Base-by-base conservation (phyloP, 1,284 basidiomycete species). In the Ceratobasidium sp. region DNA sequence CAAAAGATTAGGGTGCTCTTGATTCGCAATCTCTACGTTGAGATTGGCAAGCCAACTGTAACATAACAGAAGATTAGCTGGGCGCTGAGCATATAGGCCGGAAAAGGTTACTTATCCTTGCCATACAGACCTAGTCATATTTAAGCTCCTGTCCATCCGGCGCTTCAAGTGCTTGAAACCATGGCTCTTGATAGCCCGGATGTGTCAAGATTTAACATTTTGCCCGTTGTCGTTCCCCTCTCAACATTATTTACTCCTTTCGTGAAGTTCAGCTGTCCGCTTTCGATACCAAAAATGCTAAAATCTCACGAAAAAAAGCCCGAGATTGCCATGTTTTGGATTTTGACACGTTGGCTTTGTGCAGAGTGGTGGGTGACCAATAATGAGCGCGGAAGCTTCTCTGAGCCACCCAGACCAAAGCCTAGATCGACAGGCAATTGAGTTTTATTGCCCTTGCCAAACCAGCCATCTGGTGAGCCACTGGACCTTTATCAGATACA, bases 341-440 rank as follows among this genome's bases (percentile, higher is more conserved):
- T n/a, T n/a, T n/a, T n/a, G n/a, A n/a, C n/a, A n/a, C n/a, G n/a
- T n/a, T n/a, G n/a, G n/a, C n/a, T n/a, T n/a, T n/a, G n/a, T n/a
- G n/a, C n/a, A n/a, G n/a, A n/a, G 65, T 9, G 3, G 65, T 42
- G 44, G 54, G 28, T 59, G 57, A 5, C 85, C 82, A 80, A 85
- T 86, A 33, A 85, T 68, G 38, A 86, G 74, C 82, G 80, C 7
- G 48, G 66, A 0, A 79, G 80, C 73, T 83, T 83, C 65, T 84
- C 81, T 0, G 80, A 81, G 17, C 85, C 84, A 81, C 82, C 82
- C n/a, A n/a, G 7, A n/a, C n/a, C 86, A 1, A 68, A 65, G 17
- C 82, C 81, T 1, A n/a, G n/a, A n/a, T 79, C 80, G 81, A 81
- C 84, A 0, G 84, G 84, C 4, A 85, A 28, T 10, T 81, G 79